Percentiles rank a stretch among this genome's conserved stretches.
These are phyloP conservation scores for Chlamydomonas reinhardtii DNA, from an alignment of 163 green algal genomes.

Conservation along the genomic window DNA sequence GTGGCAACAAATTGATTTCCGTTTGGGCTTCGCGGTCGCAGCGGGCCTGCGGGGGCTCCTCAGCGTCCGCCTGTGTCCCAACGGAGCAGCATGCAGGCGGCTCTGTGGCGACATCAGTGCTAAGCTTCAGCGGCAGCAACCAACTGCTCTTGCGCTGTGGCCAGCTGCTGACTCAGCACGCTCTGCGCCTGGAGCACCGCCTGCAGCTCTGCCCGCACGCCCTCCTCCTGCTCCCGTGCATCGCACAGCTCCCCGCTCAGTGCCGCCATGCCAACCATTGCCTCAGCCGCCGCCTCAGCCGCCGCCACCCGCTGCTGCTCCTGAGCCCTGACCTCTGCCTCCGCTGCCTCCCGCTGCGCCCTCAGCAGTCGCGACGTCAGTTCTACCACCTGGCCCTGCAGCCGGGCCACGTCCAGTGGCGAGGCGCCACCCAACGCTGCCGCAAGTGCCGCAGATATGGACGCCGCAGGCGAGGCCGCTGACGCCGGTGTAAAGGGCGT, in stretches of 20 bases:
- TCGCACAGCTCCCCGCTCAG: background rate
- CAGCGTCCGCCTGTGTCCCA: too few species aligned
- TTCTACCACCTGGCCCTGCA: constrained; percentile 1
- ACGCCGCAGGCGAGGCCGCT: too few species aligned
- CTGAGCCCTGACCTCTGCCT: background rate
- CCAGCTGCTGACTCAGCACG: background rate
- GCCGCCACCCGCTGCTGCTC: background rate
- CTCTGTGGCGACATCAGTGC: too few species aligned
- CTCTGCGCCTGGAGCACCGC: background rate
- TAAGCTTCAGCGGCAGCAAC: background rate
- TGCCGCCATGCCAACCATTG: too few species aligned
- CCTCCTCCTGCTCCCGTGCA: background rate
- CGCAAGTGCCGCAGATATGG: background rate
- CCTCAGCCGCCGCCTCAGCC: background rate
- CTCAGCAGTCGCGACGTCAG: background rate
- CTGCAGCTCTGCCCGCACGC: background rate
- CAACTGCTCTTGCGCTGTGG: background rate
- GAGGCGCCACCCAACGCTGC: too few species aligned
- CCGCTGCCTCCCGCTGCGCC: background rate
- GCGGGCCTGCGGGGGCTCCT: too few species aligned
- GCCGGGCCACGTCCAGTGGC: background rate
- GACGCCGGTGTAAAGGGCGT: background rate
- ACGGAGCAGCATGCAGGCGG: too few species aligned
- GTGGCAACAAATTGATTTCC: background rate
- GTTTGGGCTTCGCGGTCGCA: background rate